Conservation (phyloP, 345 rosid species). For the Aquilaria sinensis region DNA sequence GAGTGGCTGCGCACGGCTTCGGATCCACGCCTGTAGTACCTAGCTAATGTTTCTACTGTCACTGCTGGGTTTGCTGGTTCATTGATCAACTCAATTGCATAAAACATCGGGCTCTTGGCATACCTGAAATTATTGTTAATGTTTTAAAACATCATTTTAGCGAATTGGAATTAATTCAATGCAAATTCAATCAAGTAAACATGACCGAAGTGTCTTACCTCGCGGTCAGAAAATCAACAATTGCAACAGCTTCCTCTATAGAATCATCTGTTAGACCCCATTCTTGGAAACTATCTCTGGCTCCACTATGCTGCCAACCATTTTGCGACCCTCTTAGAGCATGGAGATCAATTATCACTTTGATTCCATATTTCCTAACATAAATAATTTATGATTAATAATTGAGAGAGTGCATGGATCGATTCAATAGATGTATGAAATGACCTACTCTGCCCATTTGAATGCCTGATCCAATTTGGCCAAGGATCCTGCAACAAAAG, state of each 20-base stretch:
- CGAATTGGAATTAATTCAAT: too few species aligned
- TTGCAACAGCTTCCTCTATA: constrained; percentile 36
- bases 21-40: constrained; percentile 42
- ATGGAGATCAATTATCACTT: constrained; percentile 46
- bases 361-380: constrained; percentile 40
- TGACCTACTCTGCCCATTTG: constrained; percentile 45
- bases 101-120: constrained; percentile 32
- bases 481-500: constrained; percentile 28
- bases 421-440: too few species aligned
- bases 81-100: constrained; percentile 48
- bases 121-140: constrained; percentile 17
- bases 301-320: constrained; percentile 46
- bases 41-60: constrained; percentile 19
- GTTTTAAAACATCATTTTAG: too few species aligned
- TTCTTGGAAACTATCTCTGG: constrained; percentile 51
- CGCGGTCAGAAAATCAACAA: constrained; percentile 46
- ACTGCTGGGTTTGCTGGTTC: constrained; percentile 44
- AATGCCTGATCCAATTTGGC: constrained; percentile 39
- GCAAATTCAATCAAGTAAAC: background rate
- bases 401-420: too few species aligned
- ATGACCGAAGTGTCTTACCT: constrained; percentile 20
- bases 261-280: constrained; percentile 45
- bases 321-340: constrained; percentile 65
- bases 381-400: background rate
- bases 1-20: constrained; percentile 46